A percentile compares a stretch with the other conserved stretches of the same genome.
Evolutionary conservation across 2,329 filamentous ascomycete species (phyloP).

Genomic region (Calonectria pseudoturangicola): DNA sequence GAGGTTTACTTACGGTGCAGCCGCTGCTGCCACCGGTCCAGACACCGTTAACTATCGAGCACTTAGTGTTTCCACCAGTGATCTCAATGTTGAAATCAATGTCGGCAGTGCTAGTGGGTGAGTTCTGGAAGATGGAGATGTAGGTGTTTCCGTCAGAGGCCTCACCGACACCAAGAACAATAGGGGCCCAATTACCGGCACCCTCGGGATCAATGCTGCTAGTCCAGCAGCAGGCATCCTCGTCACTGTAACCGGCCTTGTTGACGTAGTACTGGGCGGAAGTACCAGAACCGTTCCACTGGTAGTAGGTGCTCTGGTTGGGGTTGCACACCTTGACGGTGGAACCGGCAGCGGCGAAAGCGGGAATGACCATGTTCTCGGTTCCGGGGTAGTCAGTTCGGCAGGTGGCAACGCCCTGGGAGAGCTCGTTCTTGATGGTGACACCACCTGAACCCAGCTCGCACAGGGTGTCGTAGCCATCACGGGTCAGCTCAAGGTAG

Average conservation of each 20-base stretch:
- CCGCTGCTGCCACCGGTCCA: constrained; percentile 77
- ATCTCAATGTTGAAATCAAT: constrained; percentile 90
- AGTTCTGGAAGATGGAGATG: constrained; percentile 90
- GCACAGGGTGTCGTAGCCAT: constrained; percentile 82
- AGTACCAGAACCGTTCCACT: constrained; percentile 83
- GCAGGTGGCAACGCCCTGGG: constrained; percentile 83
- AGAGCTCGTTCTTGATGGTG: constrained; percentile 84
- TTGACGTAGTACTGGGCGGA: constrained; percentile 99
- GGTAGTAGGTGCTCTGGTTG: constrained; percentile 82
- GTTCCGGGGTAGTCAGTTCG: constrained; percentile 97
- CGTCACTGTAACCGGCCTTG: constrained; percentile 79
- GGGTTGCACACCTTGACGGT: constrained; percentile 84
- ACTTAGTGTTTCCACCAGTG: constrained; percentile 75
- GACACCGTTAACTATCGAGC: constrained; percentile 79
- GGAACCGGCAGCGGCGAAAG: constrained; percentile 76
- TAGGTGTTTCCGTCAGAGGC: constrained; percentile 79
- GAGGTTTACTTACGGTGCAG: constrained; percentile 83
- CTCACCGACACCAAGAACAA: constrained; percentile 89
- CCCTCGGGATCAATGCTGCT: constrained; percentile 68
- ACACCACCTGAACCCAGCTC: constrained; percentile 82
- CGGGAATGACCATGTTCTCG: constrained; percentile 89
- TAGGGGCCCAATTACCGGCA: constrained; percentile 89
- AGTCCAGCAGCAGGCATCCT: constrained; percentile 86
- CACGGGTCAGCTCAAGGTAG: constrained; percentile 86
- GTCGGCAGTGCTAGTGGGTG: constrained; percentile 80